A percentile compares a stretch with the other conserved stretches of the same genome.
Evolutionary conservation across 2,329 filamentous ascomycete genomes (phyloP).

Genomic region (Trichothecium sympodiale): DNA sequence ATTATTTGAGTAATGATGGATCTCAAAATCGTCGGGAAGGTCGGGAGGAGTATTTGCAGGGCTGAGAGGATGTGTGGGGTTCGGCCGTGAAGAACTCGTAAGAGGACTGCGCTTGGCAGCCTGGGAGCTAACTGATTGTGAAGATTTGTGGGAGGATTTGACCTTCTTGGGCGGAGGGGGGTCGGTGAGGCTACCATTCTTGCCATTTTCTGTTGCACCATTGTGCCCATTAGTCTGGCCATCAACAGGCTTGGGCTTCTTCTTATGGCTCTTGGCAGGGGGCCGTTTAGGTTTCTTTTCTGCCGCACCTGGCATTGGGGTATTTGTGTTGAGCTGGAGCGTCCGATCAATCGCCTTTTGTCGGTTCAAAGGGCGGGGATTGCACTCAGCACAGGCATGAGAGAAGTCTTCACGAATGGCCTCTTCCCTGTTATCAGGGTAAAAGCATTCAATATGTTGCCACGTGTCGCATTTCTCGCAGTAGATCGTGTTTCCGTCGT

Average conservation of each 20-base stretch:
- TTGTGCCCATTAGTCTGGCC: conserved; percentile 57
- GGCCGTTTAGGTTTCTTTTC: conserved; percentile 67
- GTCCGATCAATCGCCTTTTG: conserved; percentile 62
- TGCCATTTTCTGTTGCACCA: conserved; percentile 44
- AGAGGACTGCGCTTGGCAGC: conserved; percentile 54
- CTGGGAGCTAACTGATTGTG: conserved; percentile 63
- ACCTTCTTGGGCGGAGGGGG: conserved; percentile 61
- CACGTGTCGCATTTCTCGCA: conserved; percentile 94
- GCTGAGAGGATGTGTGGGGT: conserved; percentile 54
- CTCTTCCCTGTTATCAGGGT: conserved; percentile 61
- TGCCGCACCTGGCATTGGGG: conserved; percentile 30
- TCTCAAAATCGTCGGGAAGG: conserved; percentile 48
- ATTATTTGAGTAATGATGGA: conserved; percentile 61
- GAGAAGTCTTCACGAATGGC: conserved; percentile 60
- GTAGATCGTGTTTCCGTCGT: conserved; percentile 95
- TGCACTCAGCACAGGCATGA: conserved; percentile 85
- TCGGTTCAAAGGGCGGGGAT: conserved; percentile 63
- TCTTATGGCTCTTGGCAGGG: conserved; percentile 74
- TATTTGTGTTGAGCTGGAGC: conserved; percentile 44
- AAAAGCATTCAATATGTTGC: conserved; percentile 98
- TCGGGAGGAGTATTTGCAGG: conserved; percentile 66
- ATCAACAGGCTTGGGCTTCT: conserved; percentile 66
- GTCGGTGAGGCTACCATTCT: conserved; percentile 29
- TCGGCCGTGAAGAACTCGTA: conserved; percentile 49
- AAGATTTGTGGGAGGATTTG: conserved; percentile 72